A percentile compares a stretch with the other conserved stretches of the same genome.
phyloP scores from a whole-genome alignment of 2,329 filamentous ascomycete species.

The Bipolaris zeicola region DNA sequence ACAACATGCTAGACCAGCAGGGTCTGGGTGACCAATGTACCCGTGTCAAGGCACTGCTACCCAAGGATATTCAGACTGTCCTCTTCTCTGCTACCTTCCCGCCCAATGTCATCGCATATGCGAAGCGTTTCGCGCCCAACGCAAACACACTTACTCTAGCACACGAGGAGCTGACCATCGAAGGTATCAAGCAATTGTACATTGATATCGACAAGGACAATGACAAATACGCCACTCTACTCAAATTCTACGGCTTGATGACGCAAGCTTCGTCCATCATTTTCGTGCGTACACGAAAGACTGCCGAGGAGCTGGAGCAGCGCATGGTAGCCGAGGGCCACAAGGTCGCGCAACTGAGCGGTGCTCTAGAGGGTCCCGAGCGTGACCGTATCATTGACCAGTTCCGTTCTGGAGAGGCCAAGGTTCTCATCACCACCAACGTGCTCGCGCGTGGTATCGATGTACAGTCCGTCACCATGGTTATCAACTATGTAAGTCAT shows the following conservation, averaged over 20 bases:
- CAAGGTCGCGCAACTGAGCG: slow-evolving; percentile 87
- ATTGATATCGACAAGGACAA: slow-evolving; percentile 85
- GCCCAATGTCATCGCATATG: slow-evolving; percentile 81
- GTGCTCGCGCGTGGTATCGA: slow-evolving; percentile 96
- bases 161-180: slow-evolving; percentile 90
- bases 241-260: slow-evolving; percentile 94
- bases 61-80: slow-evolving; percentile 78
- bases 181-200: slow-evolving; percentile 97
- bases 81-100: slow-evolving; percentile 97
- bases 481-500: slow-evolving; percentile 81
- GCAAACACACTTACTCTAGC: slow-evolving; percentile 87
- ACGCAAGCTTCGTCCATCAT: slow-evolving; percentile 98
- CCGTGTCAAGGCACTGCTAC: slow-evolving; percentile 80
- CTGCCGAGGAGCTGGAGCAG: slow-evolving; percentile 80
- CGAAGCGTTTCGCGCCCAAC: slow-evolving; percentile 79
- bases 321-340: slow-evolving; percentile 90
- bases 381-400: slow-evolving; percentile 84
- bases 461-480: slow-evolving; percentile 89
- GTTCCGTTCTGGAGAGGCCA: slow-evolving; percentile 85
- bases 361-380: slow-evolving; percentile 80
- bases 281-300: slow-evolving; percentile 91
- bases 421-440: slow-evolving; percentile 97
- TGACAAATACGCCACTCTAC: slow-evolving; percentile 85
- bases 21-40: slow-evolving; percentile 94
- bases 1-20: slow-evolving; percentile 98